Base-by-base conservation (phyloP, 352 stramenopile species). In the Pythium dissotocum region DNA sequence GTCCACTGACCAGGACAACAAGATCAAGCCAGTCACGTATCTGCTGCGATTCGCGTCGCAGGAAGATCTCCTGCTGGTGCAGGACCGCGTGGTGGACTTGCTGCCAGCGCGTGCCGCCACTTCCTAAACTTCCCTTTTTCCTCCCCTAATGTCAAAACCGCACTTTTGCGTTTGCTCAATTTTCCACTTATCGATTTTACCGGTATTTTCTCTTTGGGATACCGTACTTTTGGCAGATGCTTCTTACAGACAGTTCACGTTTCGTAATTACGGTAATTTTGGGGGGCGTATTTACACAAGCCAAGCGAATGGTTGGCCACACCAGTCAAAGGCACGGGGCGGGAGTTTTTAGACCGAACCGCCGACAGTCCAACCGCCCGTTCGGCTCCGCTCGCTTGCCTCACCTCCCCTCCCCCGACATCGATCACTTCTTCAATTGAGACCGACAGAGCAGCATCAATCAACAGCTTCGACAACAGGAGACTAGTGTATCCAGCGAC, bases 11-110 rank as follows among this genome's bases (percentile, higher is more conserved):
- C 32, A 57, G 24, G 46, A 57, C 42, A 63, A 62, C 26, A 77
- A 84, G 65, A 79, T 93, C 70, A 78, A 78, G 58, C 74, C 85
- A n/a, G 74, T 76, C 57, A 91, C 85, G 70, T 91, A 91, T 72
- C 71, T 93, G 53, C 75, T 88, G 63, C 85, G 83, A 35, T 88
- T 91, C 24, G 80, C 69, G 36, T 75, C 68, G n/a, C 72, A 73
- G 13, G 82, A 91, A 6, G 83, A 93, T 67, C 67, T 91, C 55
- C 65, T 85, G 58, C 53, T 76, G 2, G 78, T 91, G 57, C 73
- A 85, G 56, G 59, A 69, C 51, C 71, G 67, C 71, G 76, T 91
- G 36, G 58, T 63, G 52, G 62, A 69, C 32, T 67, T 71, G 44
- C 53, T 77, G 38, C 67, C 71, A 35, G 42, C 52, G 33, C 65